Conservation (phyloP, 371 early-diverging fungal genomes). For the Dentiscutata heterogama region DNA sequence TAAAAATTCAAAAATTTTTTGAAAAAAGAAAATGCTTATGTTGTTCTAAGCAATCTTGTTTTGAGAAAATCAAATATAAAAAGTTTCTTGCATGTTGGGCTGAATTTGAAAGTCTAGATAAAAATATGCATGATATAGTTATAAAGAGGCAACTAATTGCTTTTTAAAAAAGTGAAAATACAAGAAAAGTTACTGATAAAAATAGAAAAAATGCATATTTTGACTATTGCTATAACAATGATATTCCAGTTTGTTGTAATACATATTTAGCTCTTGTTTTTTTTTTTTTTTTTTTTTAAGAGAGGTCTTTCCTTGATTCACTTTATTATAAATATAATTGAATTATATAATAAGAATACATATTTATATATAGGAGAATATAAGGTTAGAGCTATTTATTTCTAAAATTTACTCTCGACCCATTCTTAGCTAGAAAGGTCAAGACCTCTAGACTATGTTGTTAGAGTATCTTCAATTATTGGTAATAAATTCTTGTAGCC, state of each 20-base stretch:
- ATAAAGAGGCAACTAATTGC: neutral
- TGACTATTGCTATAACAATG: neutral
- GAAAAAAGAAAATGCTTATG: neutral
- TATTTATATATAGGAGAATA: too few species aligned
- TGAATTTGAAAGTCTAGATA: neutral
- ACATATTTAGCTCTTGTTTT: neutral
- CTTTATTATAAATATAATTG: too few species aligned
- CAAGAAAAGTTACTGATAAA: neutral
- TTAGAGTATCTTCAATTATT: too few species aligned
- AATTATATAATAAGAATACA: too few species aligned
- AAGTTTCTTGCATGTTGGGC: neutral
- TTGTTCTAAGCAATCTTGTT: neutral
- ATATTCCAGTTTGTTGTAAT: neutral
- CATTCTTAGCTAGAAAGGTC: too few species aligned
- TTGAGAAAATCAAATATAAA: constrained; percentile 1
- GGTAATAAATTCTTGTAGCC: too few species aligned
- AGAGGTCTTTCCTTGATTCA: too few species aligned
- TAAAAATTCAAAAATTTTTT: constrained; percentile 1
- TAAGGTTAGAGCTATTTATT: too few species aligned
- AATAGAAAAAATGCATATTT: neutral
- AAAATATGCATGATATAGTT: too few species aligned
- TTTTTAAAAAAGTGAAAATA: neutral
- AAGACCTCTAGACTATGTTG: too few species aligned
- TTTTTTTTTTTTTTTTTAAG: too few species aligned
- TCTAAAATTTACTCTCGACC: too few species aligned